Evolutionary conservation across 306 rosid genomes (phyloP), one percentile per base, ranked within the genome.

Genomic region (Cyamopsis tetragonoloba): DNA sequence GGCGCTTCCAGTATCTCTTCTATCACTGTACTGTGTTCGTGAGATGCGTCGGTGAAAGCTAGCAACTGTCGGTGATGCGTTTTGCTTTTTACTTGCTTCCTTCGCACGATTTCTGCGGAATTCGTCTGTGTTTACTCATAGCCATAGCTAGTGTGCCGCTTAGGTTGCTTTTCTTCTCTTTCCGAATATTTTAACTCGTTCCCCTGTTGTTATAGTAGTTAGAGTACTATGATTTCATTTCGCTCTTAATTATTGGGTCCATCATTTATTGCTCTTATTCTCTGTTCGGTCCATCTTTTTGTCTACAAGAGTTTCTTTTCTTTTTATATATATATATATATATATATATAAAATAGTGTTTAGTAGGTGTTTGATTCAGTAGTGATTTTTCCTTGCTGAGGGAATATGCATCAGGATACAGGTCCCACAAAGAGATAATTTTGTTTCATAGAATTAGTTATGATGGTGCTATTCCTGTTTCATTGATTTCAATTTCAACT

Each of bases 61-160:
- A 22, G 14, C 46, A 47, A 22, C 68, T 62, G 65, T 79, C 75
- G 77, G 75, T 72, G 77, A 46, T 14, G 51, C 72, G 5, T 60
- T 64, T 41, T 65, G 6, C 51, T 34, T 35, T n/a, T n/a, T n/a
- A n/a, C n/a, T n/a, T 73, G 31, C 62, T 60, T 68, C 37, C 8
- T 58, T 65, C 32, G 43, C 49, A 41, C 12, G 1, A 11, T 20
- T 79, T 13, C 14, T 66, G 3, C 11, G n/a, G 26, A 68, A 17
- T 62, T 62, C 31, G 31, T 31, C 19, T 13, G 44, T 65, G 11
- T 62, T 61, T 13, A 27, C 24, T 51, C 30, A 1, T 37, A 3
- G 27, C 13, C 46, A 22, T 44, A 14, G 31, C 62, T 62, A 6
- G 62, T 53, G 23, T 62, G 34, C 32, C 62, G 23, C 34, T 34